Base-by-base conservation (phyloP, 768 basidiomycete species). In the Panaeolus papilionaceus region DNA sequence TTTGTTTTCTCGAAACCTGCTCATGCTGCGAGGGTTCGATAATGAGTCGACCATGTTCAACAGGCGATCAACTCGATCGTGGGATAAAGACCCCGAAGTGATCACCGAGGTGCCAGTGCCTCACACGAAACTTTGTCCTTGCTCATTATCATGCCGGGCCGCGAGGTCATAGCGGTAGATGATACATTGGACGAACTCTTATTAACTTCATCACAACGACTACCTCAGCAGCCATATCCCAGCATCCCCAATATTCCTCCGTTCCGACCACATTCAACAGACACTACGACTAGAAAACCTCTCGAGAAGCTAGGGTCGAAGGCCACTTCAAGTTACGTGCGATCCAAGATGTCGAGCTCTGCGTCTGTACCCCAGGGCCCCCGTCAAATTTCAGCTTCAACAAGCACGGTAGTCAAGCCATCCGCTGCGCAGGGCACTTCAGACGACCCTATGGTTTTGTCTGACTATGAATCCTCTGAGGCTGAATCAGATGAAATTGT, bases 401-500 rank as follows among this genome's bases (percentile, higher is more conserved):
- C 54, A 4, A 58, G 54, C 16, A 14, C 7, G 14, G n/a, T 33
- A 37, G 28, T 26, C 12, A 58, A 58, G 54, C 26, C 20, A 37
- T 14, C 54, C 4, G 16, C 6, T 11, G 54, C 26, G 11, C 33
- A 5, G 4, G 54, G 54, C 54, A 58, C 54, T 28, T 37, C 20
- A 14, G 54, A 58, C 20, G 33, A 37, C n/a, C 54, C 54, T 14
- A 37, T 58, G 26, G 28, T 58, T 28, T n/a, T 58, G 54, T 58
- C 54, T 28, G 54, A 58, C 54, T 28, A 58, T 12, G 54, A 58
- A 16, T 58, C 54, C 4, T 58, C 54, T 4, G 54, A 12, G 11
- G 10, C 26, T 28, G 54, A 58, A 28, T 58, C 54, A 4, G 54
- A 58, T 58, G 54, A 28, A 4, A 58, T 58, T 3, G 26, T 37